phyloP scores from a whole-genome alignment of 345 rosid genomes.

The Eucalyptus regnans region DNA sequence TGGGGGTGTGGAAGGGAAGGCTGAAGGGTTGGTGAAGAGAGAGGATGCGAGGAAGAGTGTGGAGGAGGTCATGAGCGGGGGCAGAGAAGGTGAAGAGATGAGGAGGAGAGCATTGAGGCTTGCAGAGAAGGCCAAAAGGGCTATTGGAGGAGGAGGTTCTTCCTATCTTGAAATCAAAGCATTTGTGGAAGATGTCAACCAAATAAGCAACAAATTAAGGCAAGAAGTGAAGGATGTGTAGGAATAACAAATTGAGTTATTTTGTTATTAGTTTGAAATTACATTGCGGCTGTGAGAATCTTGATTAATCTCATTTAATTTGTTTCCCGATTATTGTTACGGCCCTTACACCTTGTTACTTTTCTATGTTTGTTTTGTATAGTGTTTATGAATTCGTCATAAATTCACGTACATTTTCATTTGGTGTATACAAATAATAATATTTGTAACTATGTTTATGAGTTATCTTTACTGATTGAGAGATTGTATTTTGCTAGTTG shows the following conservation, averaged over 20 bases:
- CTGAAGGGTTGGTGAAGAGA: conserved; percentile 1
- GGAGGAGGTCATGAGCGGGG: conserved; percentile 1
- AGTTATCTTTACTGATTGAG: neutral
- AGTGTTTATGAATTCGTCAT: neutral
- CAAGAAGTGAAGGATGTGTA: neutral
- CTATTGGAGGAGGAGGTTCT: conserved; percentile 7
- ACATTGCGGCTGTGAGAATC: neutral
- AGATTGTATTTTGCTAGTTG: neutral
- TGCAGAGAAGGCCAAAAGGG: neutral
- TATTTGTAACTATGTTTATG: too few species aligned
- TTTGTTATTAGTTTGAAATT: neutral
- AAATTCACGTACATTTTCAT: neutral
- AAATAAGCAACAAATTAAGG: neutral
- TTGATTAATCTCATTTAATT: neutral
- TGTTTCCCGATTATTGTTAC: neutral
- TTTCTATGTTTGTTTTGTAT: neutral
- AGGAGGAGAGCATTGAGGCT: conserved; percentile 10
- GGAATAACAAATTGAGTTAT: neutral
- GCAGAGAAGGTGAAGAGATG: conserved; percentile 1
- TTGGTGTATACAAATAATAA: neutral
- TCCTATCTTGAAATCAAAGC: neutral
- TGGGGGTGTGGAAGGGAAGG: conserved; percentile 6
- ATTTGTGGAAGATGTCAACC: neutral
- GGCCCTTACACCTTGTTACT: too few species aligned
- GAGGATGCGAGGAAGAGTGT: conserved; percentile 2